Conservation (phyloP, 495 filamentous ascomycete genomes). For the Daldinia loculata region DNA sequence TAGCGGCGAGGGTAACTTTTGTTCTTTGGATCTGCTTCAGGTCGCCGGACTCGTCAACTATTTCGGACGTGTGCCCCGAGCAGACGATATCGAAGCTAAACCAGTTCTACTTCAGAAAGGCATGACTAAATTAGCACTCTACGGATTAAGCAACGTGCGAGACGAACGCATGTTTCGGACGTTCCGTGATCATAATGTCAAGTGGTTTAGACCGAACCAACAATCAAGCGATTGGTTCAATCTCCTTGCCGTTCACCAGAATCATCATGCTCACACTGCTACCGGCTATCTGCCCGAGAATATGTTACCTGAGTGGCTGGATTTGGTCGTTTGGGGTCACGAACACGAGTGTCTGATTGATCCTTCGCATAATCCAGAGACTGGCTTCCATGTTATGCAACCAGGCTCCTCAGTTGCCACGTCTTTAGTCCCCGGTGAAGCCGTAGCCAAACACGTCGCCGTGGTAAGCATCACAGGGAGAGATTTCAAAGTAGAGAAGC, state of each 20-base stretch:
- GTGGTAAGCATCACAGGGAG: slow-evolving; percentile 84
- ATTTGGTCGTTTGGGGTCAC: slow-evolving; percentile 95
- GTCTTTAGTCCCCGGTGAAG: slow-evolving; percentile 88
- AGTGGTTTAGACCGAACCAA: slow-evolving; percentile 84
- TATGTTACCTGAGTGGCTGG: slow-evolving; percentile 90
- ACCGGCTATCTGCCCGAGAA: slow-evolving; percentile 93
- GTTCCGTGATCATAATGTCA: slow-evolving; percentile 91
- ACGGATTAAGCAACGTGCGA: slow-evolving; percentile 95
- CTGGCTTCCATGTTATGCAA: slow-evolving; percentile 94
- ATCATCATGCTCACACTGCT: slow-evolving; percentile 89
- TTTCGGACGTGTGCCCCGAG: slow-evolving; percentile 89
- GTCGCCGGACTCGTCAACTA: slow-evolving; percentile 94
- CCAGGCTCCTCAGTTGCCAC: slow-evolving; percentile 96
- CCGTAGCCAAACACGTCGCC: slow-evolving; percentile 88
- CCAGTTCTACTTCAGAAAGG: slow-evolving; percentile 95
- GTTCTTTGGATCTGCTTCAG: slow-evolving; percentile 90
- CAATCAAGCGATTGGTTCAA: slow-evolving; percentile 97
- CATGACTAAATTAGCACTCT: slow-evolving; percentile 90
- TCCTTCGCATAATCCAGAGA: slow-evolving; percentile 81
- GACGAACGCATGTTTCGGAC: slow-evolving; percentile 95
- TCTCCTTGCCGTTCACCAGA: slow-evolving; percentile 94
- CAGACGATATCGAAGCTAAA: slow-evolving; percentile 90
- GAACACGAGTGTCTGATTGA: slow-evolving; percentile 97
- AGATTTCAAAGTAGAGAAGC: slow-evolving; percentile 81
- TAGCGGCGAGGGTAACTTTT: slow-evolving; percentile 87